A percentile compares a stretch with the other conserved stretches of the same genome.
Evolutionary conservation across 225 moss, liverwort and hornwort species (phyloP).

Genomic region (Neckera pumila): DNA sequence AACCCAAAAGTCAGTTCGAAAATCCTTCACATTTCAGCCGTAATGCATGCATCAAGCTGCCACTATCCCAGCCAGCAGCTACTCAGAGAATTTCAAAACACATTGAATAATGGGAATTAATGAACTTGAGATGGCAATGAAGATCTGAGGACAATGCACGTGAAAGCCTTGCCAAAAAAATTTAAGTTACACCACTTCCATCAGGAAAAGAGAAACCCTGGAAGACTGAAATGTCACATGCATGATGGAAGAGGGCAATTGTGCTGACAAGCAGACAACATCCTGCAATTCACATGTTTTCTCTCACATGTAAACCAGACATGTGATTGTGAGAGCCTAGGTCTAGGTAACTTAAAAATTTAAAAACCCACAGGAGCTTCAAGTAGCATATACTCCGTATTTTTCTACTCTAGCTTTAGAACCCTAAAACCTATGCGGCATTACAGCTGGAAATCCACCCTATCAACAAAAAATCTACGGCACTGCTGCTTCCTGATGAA

Average conservation of each 20-base stretch:
- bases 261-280: not conserved
- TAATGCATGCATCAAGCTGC: not conserved
- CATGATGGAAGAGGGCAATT: not conserved
- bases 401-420: not conserved
- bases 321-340: not conserved
- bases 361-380: not conserved
- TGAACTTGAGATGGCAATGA: not conserved
- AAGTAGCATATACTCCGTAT: not conserved
- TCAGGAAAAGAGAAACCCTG: too few species aligned
- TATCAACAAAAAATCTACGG: not conserved
- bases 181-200: not conserved
- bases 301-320: not conserved
- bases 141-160: not conserved
- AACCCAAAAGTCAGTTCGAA: not conserved
- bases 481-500: not conserved
- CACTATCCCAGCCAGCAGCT: too few species aligned
- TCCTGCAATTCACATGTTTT: not conserved
- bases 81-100: not conserved
- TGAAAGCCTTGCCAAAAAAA: too few species aligned
- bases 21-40: not conserved
- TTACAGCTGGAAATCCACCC: not conserved
- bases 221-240: not conserved
- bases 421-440: not conserved
- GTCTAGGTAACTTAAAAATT: not conserved
- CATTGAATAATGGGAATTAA: not conserved